Base-by-base conservation (phyloP, 1,284 basidiomycete species). In the Ustanciosporium gigantosporum region DNA sequence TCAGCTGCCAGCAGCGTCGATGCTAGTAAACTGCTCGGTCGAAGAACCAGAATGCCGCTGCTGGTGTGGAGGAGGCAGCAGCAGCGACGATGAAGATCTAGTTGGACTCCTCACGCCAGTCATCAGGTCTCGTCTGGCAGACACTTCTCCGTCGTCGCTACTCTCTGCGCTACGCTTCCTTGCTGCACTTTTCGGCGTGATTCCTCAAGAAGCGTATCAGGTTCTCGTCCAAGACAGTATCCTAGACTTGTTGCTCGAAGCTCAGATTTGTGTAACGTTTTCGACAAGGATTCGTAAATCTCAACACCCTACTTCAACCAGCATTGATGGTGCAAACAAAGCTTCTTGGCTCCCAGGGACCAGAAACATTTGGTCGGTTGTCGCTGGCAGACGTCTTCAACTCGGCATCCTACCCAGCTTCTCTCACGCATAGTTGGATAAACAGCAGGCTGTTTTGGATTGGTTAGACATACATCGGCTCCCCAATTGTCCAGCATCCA, bases 81-180 rank as follows among this genome's bases (percentile, higher is more conserved):
- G n/a, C n/a, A n/a, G 27, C 25, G 24, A 36, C 23, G n/a, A 24
- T 16, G 59, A 62, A n/a, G 50, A 62, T 20, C 24, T 62, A 11
- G 20, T 48, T 16, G 47, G 46, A 27, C 52, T 62, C 11, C 25
- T 62, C 20, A 62, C 48, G 22, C 59, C 45, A 13, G 44, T 62
- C 9, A 46, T 62, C 1, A 51, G 59, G 19, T 52, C 52, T 5
- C 46, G 45, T 21, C 42, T 62, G 1, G 59, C 59, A 22, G 59
- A 62, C 20, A 62, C 59, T 3, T 46, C 59, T 9, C 52, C 59
- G 6, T 41, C 46, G 17, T 51, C 47, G 39, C 48, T 62, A 4
- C 45, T 62, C 14, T 51, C 59, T 4, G 62, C 57, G 11, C 41
- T 66, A 17, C 20, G 38, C 31, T 66, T 55, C 31, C 36, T 66